Conservation (phyloP, 2,329 filamentous ascomycete species). For the Xylaria sp. region DNA sequence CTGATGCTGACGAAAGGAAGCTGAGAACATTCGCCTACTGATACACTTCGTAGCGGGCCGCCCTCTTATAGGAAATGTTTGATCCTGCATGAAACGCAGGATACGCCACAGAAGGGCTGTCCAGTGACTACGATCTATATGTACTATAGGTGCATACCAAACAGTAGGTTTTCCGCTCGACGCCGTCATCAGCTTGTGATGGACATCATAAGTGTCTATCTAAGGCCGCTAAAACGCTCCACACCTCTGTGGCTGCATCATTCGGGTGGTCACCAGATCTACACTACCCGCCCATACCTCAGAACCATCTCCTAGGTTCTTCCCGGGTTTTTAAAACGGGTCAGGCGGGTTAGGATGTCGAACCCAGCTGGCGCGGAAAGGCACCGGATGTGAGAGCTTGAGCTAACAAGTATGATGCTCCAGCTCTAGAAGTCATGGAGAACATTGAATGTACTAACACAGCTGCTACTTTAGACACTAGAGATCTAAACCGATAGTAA, state of each 20-base stretch:
- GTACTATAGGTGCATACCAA: background rate
- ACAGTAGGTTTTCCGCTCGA: background rate
- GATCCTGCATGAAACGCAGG: background rate
- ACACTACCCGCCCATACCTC: conserved; percentile 2
- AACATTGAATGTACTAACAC: too few relatives aligned
- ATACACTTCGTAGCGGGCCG: background rate
- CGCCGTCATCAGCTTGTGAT: background rate
- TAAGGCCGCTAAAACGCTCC: background rate
- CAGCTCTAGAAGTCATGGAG: background rate
- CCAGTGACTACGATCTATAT: background rate
- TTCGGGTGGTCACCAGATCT: conserved; percentile 8
- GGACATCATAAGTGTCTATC: background rate
- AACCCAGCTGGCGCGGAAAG: background rate
- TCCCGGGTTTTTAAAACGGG: background rate
- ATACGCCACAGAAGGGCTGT: background rate
- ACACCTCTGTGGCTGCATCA: background rate
- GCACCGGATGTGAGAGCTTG: background rate
- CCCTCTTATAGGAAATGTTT: background rate
- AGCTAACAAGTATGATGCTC: background rate
- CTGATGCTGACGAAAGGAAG: background rate
- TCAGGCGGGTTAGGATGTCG: background rate
- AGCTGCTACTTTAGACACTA: too few relatives aligned
- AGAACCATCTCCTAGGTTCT: background rate
- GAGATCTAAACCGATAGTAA: too few relatives aligned
- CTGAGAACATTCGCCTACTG: background rate